Conservation (phyloP, 2,329 filamentous ascomycete species). For the Arthrobotrys iridis region DNA sequence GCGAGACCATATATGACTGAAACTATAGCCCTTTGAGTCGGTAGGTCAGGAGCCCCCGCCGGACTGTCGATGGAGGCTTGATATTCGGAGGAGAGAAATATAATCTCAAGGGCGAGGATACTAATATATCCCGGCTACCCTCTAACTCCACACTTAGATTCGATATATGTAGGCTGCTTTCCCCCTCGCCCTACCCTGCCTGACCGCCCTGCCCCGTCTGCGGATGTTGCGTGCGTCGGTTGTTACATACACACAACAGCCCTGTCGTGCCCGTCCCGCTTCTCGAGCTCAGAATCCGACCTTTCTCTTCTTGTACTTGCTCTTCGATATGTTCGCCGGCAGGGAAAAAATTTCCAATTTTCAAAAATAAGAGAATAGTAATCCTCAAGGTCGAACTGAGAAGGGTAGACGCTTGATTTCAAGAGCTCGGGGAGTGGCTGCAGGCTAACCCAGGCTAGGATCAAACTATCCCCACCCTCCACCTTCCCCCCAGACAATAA, state of each 20-base stretch:
- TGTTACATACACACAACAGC: slow-evolving; percentile 40
- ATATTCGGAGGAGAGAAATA: neutral
- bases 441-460: slow-evolving; percentile 24
- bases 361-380: slow-evolving; percentile 4
- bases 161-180: slow-evolving; percentile 5
- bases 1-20: no score
- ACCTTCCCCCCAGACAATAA: slow-evolving; percentile 24
- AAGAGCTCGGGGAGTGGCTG: slow-evolving; percentile 19
- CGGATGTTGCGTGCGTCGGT: slow-evolving; percentile 44
- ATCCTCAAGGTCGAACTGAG: slow-evolving; percentile 7
- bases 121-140: slow-evolving; percentile 41
- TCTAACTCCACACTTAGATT: slow-evolving; percentile 37
- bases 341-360: neutral
- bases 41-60: slow-evolving; percentile 16
- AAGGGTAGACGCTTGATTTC: slow-evolving; percentile 22
- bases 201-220: slow-evolving; percentile 16
- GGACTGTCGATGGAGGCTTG: neutral
- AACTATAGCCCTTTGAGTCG: neutral
- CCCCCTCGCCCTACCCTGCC: slow-evolving; percentile 11
- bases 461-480: slow-evolving; percentile 19
- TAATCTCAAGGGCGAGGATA: slow-evolving; percentile 11
- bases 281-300: neutral
- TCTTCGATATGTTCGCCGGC: neutral
- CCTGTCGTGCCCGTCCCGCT: slow-evolving; percentile 28
- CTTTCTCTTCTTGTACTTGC: slow-evolving; percentile 9